Percentiles rank a stretch among this genome's conserved stretches.
Conservation (phyloP, 2,329 filamentous ascomycete species). For the Tothia fuscella region DNA sequence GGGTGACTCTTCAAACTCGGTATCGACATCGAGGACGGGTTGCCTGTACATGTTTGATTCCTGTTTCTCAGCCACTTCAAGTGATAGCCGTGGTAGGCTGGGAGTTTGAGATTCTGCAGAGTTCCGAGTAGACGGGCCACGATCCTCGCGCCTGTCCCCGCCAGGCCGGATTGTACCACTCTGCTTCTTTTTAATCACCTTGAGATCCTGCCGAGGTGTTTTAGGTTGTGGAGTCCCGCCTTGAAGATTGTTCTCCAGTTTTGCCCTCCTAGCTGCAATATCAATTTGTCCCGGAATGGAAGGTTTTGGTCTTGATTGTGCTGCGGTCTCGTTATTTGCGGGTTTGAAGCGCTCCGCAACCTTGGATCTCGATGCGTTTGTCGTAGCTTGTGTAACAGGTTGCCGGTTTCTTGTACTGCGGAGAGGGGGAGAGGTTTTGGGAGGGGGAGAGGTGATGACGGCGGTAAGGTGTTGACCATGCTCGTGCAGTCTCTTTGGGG, state of each 20-base stretch:
- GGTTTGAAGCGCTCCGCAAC: slow-evolving; percentile 8
- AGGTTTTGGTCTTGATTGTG: slow-evolving; percentile 4
- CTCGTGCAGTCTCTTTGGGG: not conserved
- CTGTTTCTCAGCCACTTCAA: too few relatives aligned
- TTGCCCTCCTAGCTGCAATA: slow-evolving; percentile 6
- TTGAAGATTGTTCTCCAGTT: slow-evolving; percentile 7
- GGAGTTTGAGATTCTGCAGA: too few relatives aligned
- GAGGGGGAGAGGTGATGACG: slow-evolving; percentile 12
- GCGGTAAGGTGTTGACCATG: slow-evolving; percentile 2
- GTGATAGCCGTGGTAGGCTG: too few relatives aligned
- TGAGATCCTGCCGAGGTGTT: too few relatives aligned
- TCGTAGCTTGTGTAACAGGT: slow-evolving; percentile 14
- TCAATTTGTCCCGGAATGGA: slow-evolving; percentile 8
- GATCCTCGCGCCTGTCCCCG: too few relatives aligned
- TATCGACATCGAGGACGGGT: not conserved
- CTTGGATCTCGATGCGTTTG: slow-evolving; percentile 13
- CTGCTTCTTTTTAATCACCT: too few relatives aligned
- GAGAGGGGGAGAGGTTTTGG: slow-evolving; percentile 15
- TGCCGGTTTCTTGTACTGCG: slow-evolving; percentile 14
- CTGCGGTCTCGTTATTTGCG: not conserved
- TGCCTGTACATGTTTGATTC: too few relatives aligned
- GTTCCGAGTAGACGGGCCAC: too few relatives aligned
- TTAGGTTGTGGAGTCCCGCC: not conserved
- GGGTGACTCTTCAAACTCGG: slow-evolving; percentile 10
- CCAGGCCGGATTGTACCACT: too few relatives aligned